phyloP scores from a whole-genome alignment of 257 asterid species.

The Buddleja alternifolia region DNA sequence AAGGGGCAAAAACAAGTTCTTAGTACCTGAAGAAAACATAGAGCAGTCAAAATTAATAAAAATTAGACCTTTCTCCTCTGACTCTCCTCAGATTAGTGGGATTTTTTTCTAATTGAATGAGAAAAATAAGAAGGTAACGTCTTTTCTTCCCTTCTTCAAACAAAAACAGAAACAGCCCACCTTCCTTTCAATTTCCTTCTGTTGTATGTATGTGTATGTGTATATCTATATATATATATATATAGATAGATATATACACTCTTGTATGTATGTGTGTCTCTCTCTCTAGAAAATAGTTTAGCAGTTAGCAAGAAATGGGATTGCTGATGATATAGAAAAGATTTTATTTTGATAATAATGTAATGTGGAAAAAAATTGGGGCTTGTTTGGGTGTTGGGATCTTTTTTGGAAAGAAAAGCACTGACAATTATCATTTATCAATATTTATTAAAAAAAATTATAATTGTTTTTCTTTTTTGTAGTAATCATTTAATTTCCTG shows the following conservation, averaged over 20 bases:
- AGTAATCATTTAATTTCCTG: neutral
- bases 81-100: slow-evolving; percentile 25
- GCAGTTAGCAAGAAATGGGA: slow-evolving; percentile 21
- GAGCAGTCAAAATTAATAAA: slow-evolving; percentile 21
- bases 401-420: slow-evolving; percentile 23
- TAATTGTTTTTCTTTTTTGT: too few species aligned
- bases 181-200: slow-evolving; percentile 14
- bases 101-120: slow-evolving; percentile 10
- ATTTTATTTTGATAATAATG: neutral
- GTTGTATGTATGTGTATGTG: too few species aligned
- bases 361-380: slow-evolving; percentile 22
- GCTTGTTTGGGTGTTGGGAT: slow-evolving; percentile 24
- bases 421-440: slow-evolving; percentile 9
- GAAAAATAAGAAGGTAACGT: neutral
- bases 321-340: slow-evolving; percentile 9
- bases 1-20: neutral
- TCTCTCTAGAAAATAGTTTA: slow-evolving; percentile 13
- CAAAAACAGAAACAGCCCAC: slow-evolving; percentile 19
- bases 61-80: slow-evolving; percentile 16
- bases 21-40: slow-evolving; percentile 38
- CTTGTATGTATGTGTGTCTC: neutral
- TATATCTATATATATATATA: too few species aligned
- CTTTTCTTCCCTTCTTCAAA: neutral
- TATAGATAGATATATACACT: neutral
- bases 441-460: too few species aligned